Conservation (phyloP, 2,329 filamentous ascomycete genomes). For the Lecanoromycetidae sp. region DNA sequence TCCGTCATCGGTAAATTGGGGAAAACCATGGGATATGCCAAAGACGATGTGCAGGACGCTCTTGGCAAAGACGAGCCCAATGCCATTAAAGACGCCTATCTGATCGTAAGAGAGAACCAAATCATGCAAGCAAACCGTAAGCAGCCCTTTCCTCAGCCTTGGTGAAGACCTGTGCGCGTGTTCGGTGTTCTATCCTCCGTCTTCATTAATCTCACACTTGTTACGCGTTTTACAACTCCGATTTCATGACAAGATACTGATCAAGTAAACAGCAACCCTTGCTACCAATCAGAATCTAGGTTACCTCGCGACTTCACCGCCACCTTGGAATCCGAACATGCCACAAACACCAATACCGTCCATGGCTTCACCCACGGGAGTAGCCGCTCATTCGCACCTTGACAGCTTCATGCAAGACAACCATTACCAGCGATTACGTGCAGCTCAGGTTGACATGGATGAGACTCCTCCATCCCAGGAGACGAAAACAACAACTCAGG, state of each 20-base stretch:
- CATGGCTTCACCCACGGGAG: conserved; percentile 16
- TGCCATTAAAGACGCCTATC: conserved; percentile 96
- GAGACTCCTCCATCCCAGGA: not conserved
- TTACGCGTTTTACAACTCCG: not conserved
- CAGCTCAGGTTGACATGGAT: not conserved
- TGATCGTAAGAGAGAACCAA: conserved; percentile 95
- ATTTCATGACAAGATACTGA: not conserved
- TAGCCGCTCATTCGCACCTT: conserved; percentile 8
- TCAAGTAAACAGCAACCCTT: conserved; percentile 37
- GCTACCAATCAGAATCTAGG: conserved; percentile 39
- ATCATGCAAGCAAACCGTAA: conserved; percentile 90
- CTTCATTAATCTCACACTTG: not conserved
- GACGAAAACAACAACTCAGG: not conserved
- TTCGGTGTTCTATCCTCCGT: no score
- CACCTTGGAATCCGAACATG: conserved; percentile 25
- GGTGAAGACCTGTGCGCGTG: no score
- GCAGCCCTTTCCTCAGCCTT: no score
- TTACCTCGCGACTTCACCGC: conserved; percentile 46
- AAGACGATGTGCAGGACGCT: conserved; percentile 88
- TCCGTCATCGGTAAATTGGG: conserved; percentile 91
- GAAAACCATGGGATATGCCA: conserved; percentile 95
- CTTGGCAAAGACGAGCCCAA: conserved; percentile 85
- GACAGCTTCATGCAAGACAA: conserved; percentile 4
- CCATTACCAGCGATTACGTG: not conserved
- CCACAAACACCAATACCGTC: conserved; percentile 25